Base-by-base conservation (phyloP, 2,329 filamentous ascomycete genomes). In the Fusarium sambucinum region DNA sequence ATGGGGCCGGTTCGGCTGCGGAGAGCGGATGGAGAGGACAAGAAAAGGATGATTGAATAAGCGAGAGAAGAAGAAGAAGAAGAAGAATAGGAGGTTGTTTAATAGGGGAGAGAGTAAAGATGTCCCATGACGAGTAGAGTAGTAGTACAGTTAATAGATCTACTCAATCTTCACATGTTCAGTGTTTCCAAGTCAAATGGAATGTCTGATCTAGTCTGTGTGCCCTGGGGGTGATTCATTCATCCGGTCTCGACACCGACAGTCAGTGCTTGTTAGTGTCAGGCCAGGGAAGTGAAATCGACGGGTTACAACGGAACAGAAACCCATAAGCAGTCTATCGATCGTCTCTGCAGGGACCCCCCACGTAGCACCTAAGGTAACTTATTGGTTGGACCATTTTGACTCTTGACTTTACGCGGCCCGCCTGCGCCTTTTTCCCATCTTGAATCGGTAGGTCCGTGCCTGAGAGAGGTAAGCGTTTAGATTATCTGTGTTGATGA, bases 81-180 rank as follows among this genome's bases (percentile, higher is more conserved):
- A 38, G 5, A 13, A 14, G 35, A 38, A 37, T 17, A 37, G 19
- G 19, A 37, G 35, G 35, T 21, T 38, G n/a, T 62, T 59, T 62
- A 58, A 62, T 62, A 68, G 57, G 37, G 46, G 47, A n/a, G 8
- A 35, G 13, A 66, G 42, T 17, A 14, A 37, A 51, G 35, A 25
- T 25, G 62, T 68, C 68, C 65, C 59, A 70, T 70, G 68, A 70
- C 67, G 55, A 40, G 59, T 52, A 48, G 54, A 33, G 33, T 32
- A 50, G n/a, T n/a, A n/a, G n/a, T n/a, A n/a, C n/a, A n/a, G 47
- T 46, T n/a, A n/a, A 19, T 11, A 59, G 45, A 58, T 55, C 33
- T 40, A 33, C 47, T 37, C 41, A 42, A 42, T 44, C 42, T 69
- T 64, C 66, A 67, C 66, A 69, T 65, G 60, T 42, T 51, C 48